Percentiles rank a stretch among this genome's conserved stretches.
phyloP scores from a whole-genome alignment of 148 eudicot genomes.

The Spergularia marina region DNA sequence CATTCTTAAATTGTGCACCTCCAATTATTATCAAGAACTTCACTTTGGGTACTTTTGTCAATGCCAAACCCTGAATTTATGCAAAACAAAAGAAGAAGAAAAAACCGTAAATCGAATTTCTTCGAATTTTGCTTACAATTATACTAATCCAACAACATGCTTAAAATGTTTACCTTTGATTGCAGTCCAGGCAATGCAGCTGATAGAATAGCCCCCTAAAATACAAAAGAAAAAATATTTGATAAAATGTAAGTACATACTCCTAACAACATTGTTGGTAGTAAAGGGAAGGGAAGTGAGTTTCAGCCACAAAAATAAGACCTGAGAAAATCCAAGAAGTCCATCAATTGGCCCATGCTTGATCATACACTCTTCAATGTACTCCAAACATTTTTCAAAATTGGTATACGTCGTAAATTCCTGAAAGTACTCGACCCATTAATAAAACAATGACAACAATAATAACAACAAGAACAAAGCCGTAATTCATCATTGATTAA shows the following conservation, averaged over 20 bases:
- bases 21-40: conserved; percentile 59
- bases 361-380: conserved; percentile 64
- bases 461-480: too few relatives aligned
- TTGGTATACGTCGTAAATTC: conserved; percentile 74
- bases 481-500: too few relatives aligned
- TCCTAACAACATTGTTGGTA: too few relatives aligned
- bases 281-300: neutral
- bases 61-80: conserved; percentile 54
- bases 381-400: conserved; percentile 71
- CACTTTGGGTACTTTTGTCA: conserved; percentile 64
- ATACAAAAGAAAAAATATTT: neutral
- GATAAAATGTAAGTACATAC: neutral
- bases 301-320: neutral
- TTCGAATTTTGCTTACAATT: neutral
- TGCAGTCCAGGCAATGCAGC: conserved; percentile 82
- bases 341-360: conserved; percentile 89
- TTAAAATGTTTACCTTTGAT: conserved; percentile 38
- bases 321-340: conserved; percentile 96
- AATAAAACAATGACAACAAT: too few relatives aligned
- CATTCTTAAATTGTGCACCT: conserved; percentile 57
- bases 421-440: conserved; percentile 29
- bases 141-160: neutral
- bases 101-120: neutral
- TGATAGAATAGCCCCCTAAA: conserved; percentile 85
- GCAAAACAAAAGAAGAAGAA: neutral